Evolutionary conservation across 331 rosid genomes (phyloP), one percentile per base, ranked within the genome.

Genomic region (Quercus tomentella): DNA sequence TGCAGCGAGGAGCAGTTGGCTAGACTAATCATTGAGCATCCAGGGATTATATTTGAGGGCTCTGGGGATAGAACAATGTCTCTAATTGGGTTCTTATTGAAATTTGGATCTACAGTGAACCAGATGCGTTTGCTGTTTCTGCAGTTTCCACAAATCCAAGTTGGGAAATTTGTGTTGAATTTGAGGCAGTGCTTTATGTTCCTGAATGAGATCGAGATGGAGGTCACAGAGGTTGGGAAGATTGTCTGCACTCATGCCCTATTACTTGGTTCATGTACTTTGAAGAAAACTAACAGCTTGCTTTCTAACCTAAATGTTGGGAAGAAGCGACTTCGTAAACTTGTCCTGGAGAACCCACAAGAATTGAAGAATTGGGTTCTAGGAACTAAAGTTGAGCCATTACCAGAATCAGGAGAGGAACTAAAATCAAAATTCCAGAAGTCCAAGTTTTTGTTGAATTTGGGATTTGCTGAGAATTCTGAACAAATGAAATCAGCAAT

Each of bases 181-280:
- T 83, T 92, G 81, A 90, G 89, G 78, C 66, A 35, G 56, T 88
- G 93, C 37, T 33, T 80, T 72, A 28, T 75, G 70, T 74, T 92
- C 79, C 58, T 94, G 60, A 83, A 62, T 73, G 92, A 89, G 75
- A 82, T 92, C 45, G 87, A 88, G 15, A 88, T 94, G 98, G 81
- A 85, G 85, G 49, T 76, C 30, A 31, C 26, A 0, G 94, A 87
- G 83, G 88, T 92, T 68, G 85, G 89, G 56, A 85, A 61, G 86
- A 79, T 94, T 73, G 57, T 92, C 55, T 63, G 75, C 65, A 88
- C 86, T 73, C 89, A 84, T 28, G 51, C 93, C 56, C 54, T 87
- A 70, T 16, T 87, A 75, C 55, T 90, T 60, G 98, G 98, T 54
- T 89, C 89, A 2, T 82, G 67, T 78, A 67, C 85, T 45, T 23